These are phyloP conservation scores for Baorangia bicolor DNA, from an alignment of 768 basidiomycete species.

Conservation along the genomic window DNA sequence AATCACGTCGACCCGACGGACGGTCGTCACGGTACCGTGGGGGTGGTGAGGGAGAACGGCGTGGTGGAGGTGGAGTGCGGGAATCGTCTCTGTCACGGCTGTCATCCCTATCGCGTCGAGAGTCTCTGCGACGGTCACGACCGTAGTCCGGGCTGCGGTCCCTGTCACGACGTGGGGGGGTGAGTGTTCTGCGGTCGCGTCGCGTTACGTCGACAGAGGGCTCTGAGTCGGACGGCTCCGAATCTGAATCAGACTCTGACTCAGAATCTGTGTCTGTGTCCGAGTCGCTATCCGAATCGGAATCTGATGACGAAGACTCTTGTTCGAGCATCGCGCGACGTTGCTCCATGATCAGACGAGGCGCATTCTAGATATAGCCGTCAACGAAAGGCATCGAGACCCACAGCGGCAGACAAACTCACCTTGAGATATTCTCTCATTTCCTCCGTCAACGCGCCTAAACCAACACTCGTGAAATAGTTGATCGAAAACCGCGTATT, in stretches of 20 bases:
- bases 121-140: slow-evolving; percentile 20
- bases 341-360: slow-evolving; percentile 91
- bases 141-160: slow-evolving; percentile 24
- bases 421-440: slow-evolving; percentile 97
- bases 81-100: slow-evolving; percentile 33
- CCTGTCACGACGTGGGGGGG: slow-evolving; percentile 32
- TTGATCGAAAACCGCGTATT: slow-evolving; percentile 96
- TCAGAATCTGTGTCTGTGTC: slow-evolving; percentile 34
- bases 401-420: slow-evolving; percentile 24
- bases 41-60: slow-evolving; percentile 27
- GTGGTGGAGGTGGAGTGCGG: slow-evolving; percentile 35
- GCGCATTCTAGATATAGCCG: slow-evolving; percentile 69
- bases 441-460: slow-evolving; percentile 89
- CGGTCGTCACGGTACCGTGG: slow-evolving; percentile 27
- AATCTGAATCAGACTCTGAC: slow-evolving; percentile 42
- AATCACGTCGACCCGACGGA: slow-evolving; percentile 21
- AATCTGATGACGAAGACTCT: slow-evolving; percentile 46
- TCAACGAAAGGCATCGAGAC: background rate
- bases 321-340: slow-evolving; percentile 84
- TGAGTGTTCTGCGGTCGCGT: slow-evolving; percentile 30
- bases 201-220: slow-evolving; percentile 35
- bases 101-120: slow-evolving; percentile 14
- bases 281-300: slow-evolving; percentile 35
- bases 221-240: slow-evolving; percentile 39
- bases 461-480: slow-evolving; percentile 93